Evolutionary conservation across 148 eudicot genomes (phyloP).

Genomic region (Rheum nobile): DNA sequence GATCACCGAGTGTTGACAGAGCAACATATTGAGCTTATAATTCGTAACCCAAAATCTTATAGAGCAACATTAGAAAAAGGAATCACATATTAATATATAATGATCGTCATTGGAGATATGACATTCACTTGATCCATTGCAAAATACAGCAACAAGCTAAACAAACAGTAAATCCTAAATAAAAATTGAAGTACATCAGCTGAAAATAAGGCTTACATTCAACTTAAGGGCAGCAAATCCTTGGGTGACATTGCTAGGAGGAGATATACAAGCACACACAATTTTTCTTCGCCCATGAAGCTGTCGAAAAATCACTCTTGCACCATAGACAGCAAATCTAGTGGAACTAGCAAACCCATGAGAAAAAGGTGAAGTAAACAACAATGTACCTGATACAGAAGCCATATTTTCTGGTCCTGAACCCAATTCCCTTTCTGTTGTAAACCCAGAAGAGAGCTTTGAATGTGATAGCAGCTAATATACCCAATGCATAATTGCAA

Average conservation of each 20-base stretch:
- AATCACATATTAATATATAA: neutral
- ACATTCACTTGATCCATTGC: neutral
- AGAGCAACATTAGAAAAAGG: neutral
- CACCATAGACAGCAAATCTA: constrained; percentile 13
- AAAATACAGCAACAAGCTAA: neutral
- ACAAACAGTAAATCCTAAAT: neutral
- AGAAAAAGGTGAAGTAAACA: constrained; percentile 21
- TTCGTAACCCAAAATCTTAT: neutral
- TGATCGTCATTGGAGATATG: neutral
- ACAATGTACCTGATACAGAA: constrained; percentile 21
- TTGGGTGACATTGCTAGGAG: constrained; percentile 37
- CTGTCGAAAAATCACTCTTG: constrained; percentile 14
- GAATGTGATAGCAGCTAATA: neutral
- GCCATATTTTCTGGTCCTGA: constrained; percentile 16
- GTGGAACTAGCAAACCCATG: constrained; percentile 18
- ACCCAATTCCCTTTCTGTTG: neutral
- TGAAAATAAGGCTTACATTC: constrained; percentile 24
- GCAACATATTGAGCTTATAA: neutral
- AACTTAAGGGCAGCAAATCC: constrained; percentile 28
- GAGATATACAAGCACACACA: constrained; percentile 45
- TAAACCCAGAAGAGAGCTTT: neutral
- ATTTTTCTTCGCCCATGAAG: constrained; percentile 17
- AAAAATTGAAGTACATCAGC: neutral
- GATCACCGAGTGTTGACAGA: neutral
- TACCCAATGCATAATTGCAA: neutral